phyloP scores from a whole-genome alignment of 305 asterid genomes.

The Fraxinus ornus region DNA sequence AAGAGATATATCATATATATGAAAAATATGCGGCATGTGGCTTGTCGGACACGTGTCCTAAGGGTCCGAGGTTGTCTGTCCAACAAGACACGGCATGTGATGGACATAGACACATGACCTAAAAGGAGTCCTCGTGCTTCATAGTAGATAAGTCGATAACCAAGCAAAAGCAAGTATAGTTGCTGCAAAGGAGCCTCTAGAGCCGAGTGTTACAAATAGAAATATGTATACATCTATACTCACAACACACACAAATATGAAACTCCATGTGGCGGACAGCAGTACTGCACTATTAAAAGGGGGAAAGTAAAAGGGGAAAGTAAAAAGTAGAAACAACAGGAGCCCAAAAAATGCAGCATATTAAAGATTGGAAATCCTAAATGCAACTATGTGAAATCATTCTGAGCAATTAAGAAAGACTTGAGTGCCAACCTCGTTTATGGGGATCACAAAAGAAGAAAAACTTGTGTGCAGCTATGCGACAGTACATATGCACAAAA shows the following conservation, averaged over 20 bases:
- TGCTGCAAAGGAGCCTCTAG: not conserved
- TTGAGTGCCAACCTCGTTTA: slow-evolving; percentile 72
- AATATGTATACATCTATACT: not conserved
- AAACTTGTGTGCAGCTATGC: slow-evolving; percentile 97
- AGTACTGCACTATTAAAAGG: not conserved
- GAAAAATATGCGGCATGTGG: not conserved
- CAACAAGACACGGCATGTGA: not conserved
- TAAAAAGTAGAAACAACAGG: not conserved
- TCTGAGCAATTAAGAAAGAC: not conserved
- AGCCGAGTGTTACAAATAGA: not conserved
- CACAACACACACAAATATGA: not conserved
- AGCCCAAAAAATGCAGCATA: not conserved
- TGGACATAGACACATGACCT: not conserved
- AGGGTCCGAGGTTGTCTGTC: not conserved
- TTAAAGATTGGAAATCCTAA: not conserved
- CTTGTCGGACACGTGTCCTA: not conserved
- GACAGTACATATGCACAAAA: slow-evolving; percentile 96
- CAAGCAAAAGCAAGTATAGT: not conserved
- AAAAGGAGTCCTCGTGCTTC: not conserved
- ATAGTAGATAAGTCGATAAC: not conserved
- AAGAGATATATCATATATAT: not conserved
- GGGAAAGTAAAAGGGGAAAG: not conserved
- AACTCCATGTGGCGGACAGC: not conserved
- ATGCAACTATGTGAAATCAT: not conserved
- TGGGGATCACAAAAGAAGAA: slow-evolving; percentile 99